phyloP scores from a whole-genome alignment of 805 yeast genomes.

The Metschnikowia hibisci region DNA sequence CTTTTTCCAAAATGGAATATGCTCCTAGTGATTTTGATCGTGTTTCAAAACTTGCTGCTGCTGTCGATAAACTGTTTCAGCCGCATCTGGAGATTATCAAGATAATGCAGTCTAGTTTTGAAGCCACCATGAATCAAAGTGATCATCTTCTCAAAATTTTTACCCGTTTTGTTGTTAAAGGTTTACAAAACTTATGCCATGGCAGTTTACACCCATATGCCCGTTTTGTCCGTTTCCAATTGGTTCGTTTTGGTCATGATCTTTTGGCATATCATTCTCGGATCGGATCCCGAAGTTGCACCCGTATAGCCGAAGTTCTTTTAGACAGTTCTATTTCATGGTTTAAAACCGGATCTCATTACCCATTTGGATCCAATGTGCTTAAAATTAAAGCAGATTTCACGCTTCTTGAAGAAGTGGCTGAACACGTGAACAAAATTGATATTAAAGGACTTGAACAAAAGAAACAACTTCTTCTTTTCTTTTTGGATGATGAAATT shows the following conservation, averaged over 20 bases:
- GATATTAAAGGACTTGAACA: constrained; percentile 33
- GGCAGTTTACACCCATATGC: constrained; percentile 87
- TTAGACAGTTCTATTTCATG: constrained; percentile 71
- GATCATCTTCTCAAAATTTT: constrained; percentile 65
- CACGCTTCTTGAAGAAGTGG: constrained; percentile 52
- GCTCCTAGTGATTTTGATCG: constrained; percentile 71
- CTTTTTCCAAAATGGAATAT: constrained; percentile 77
- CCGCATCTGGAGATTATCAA: constrained; percentile 69
- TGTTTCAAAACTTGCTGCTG: constrained; percentile 48
- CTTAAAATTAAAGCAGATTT: constrained; percentile 68
- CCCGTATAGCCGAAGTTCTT: constrained; percentile 47
- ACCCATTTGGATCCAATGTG: constrained; percentile 84
- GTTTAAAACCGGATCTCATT: constrained; percentile 60
- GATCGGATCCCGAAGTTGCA: constrained; percentile 44
- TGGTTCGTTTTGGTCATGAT: constrained; percentile 64
- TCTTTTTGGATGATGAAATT: constrained; percentile 74
- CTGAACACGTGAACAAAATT: constrained; percentile 25
- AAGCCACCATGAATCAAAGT: constrained; percentile 72
- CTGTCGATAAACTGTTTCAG: constrained; percentile 47
- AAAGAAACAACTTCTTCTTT: constrained; percentile 53
- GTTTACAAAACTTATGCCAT: constrained; percentile 44
- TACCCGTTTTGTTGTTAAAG: constrained; percentile 54
- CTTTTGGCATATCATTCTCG: constrained; percentile 54
- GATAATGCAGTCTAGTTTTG: constrained; percentile 71
- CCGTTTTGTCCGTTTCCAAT: constrained; percentile 67